Evolutionary conservation across 805 yeast genomes (phyloP).

Genomic region (Trichomonascus vanleenenianus): DNA sequence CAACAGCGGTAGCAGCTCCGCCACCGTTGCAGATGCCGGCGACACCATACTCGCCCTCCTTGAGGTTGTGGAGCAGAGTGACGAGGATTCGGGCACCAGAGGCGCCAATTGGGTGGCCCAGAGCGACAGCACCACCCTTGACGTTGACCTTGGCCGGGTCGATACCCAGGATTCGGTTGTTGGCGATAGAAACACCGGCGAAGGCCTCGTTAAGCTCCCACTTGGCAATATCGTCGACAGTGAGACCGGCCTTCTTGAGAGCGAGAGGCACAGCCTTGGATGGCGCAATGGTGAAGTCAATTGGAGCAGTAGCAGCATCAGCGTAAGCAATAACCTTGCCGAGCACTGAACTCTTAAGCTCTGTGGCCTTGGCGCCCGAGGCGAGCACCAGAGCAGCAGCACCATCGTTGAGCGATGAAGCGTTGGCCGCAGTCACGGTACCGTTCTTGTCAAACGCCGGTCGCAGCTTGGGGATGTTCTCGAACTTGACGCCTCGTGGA

Average conservation of each 20-base stretch:
- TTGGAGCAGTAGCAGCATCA: constrained; percentile 89
- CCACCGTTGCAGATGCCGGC: constrained; percentile 98
- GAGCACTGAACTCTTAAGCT: constrained; percentile 59
- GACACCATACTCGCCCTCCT: constrained; percentile 78
- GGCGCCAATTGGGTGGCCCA: constrained; percentile 93
- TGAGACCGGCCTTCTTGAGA: constrained; percentile 67
- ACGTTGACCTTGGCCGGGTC: constrained; percentile 68
- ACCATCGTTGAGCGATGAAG: constrained; percentile 91
- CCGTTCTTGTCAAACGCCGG: constrained; percentile 91
- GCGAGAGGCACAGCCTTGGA: constrained; percentile 89
- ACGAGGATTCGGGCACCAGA: constrained; percentile 92
- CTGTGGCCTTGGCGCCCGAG: constrained; percentile 69
- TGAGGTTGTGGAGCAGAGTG: constrained; percentile 30
- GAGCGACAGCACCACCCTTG: constrained; percentile 93
- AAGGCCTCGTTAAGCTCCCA: constrained; percentile 97
- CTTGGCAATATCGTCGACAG: constrained; percentile 60
- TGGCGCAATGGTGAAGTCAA: constrained; percentile 93
- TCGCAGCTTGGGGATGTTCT: constrained; percentile 65
- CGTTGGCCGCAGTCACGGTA: constrained; percentile 93
- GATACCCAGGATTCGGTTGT: constrained; percentile 58
- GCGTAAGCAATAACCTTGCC: constrained; percentile 88
- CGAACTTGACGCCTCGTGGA: constrained; percentile 58
- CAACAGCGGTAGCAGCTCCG: constrained; percentile 93
- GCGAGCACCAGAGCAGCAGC: constrained; percentile 88
- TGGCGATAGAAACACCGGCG: constrained; percentile 88